A percentile compares a stretch with the other conserved stretches of the same genome.
Conservation (phyloP, 495 filamentous ascomycete species). For the Penicillium malachiteum region DNA sequence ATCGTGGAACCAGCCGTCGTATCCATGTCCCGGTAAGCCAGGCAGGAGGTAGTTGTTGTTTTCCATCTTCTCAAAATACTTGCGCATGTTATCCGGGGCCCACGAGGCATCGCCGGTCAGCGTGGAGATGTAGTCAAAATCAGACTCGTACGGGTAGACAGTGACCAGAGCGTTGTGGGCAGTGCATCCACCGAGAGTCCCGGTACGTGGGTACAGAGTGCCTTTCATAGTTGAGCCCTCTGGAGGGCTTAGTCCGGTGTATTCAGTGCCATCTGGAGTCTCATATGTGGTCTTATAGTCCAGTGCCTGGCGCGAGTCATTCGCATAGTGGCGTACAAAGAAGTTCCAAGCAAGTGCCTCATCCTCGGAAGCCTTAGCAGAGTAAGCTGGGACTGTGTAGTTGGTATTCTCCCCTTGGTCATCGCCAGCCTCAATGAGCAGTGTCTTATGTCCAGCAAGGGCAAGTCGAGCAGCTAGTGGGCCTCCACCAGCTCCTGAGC, state of each 20-base stretch:
- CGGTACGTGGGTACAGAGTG: constrained; percentile 48
- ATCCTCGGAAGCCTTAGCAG: constrained; percentile 39
- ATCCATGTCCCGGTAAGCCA: constrained; percentile 51
- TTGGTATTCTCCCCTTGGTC: constrained; percentile 50
- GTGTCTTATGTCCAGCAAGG: constrained; percentile 55
- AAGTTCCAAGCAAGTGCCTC: constrained; percentile 44
- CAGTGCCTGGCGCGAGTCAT: constrained; percentile 36
- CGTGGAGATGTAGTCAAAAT: constrained; percentile 47
- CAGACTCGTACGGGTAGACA: constrained; percentile 40
- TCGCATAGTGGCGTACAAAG: constrained; percentile 47
- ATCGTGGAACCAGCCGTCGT: constrained; percentile 55
- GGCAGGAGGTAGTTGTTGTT: constrained; percentile 51
- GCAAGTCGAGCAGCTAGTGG: constrained; percentile 62
- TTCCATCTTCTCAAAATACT: constrained; percentile 49
- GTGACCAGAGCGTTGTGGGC: constrained; percentile 49
- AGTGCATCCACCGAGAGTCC: constrained; percentile 47
- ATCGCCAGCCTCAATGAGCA: constrained; percentile 64
- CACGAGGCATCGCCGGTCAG: constrained; percentile 46
- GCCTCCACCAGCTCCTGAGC: constrained; percentile 64
- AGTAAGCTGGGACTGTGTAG: constrained; percentile 41
- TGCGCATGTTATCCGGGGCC: constrained; percentile 42
- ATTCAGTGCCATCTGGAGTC: constrained; percentile 36
- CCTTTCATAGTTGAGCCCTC: constrained; percentile 39
- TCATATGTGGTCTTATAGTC: constrained; percentile 47
- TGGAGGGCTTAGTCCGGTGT: constrained; percentile 40